A percentile compares a stretch with the other conserved stretches of the same genome.
These are phyloP conservation scores for Trifolium fragiferum DNA, from an alignment of 306 rosid genomes.

Conservation along the genomic window DNA sequence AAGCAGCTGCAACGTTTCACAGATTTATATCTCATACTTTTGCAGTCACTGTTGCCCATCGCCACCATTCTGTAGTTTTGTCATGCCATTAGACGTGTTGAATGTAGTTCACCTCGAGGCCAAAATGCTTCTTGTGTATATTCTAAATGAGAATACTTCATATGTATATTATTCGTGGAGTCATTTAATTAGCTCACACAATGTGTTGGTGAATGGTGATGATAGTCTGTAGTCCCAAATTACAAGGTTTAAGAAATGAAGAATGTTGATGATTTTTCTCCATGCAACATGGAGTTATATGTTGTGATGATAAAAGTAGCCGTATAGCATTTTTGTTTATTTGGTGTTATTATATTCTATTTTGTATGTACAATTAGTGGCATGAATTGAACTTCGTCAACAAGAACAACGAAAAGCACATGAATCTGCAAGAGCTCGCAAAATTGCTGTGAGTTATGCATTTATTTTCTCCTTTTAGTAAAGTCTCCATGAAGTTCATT, in stretches of 20 bases:
- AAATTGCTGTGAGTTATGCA: slow-evolving; percentile 33
- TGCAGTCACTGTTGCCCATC: slow-evolving; percentile 55
- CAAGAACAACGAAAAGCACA: slow-evolving; percentile 27
- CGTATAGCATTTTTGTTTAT: slow-evolving; percentile 39
- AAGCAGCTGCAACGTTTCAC: slow-evolving; percentile 55
- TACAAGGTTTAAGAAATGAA: slow-evolving; percentile 53
- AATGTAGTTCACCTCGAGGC: slow-evolving; percentile 65
- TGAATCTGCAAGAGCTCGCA: slow-evolving; percentile 32
- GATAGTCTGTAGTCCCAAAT: slow-evolving; percentile 33
- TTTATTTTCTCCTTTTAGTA: slow-evolving; percentile 13
- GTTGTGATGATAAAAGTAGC: slow-evolving; percentile 31
- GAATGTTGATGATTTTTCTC: slow-evolving; percentile 52
- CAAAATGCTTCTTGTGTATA: slow-evolving; percentile 71
- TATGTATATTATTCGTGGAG: slow-evolving; percentile 64
- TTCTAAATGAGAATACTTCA: slow-evolving; percentile 62
- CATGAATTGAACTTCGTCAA: slow-evolving; percentile 31
- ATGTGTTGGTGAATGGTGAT: slow-evolving; percentile 50
- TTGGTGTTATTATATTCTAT: slow-evolving; percentile 38
- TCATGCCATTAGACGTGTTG: slow-evolving; percentile 57
- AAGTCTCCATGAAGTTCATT: slow-evolving; percentile 13
- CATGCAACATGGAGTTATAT: slow-evolving; percentile 49
- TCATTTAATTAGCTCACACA: slow-evolving; percentile 49
- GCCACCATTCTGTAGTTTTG: slow-evolving; percentile 57
- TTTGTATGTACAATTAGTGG: slow-evolving; percentile 26
- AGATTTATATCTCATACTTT: slow-evolving; percentile 54